These are phyloP conservation scores for Pyronema omphalodes DNA, from an alignment of 495 filamentous ascomycete species.

Conservation along the genomic window DNA sequence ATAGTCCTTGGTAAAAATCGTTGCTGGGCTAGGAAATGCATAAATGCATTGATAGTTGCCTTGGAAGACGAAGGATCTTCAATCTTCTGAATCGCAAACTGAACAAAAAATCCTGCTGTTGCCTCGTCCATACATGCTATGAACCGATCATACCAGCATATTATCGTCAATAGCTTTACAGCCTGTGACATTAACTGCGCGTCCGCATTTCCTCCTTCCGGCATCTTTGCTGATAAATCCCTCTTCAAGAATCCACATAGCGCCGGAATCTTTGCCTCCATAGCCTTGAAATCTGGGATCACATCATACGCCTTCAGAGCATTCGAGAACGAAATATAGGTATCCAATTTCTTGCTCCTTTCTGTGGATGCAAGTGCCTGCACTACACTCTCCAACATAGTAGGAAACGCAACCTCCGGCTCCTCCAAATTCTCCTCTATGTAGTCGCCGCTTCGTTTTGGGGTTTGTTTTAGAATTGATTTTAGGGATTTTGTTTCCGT, in stretches of 20 bases:
- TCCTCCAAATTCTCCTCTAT: slow-evolving; percentile 3
- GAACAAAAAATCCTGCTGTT: slow-evolving; percentile 59
- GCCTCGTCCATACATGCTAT: slow-evolving; percentile 49
- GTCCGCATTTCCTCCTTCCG: slow-evolving; percentile 34
- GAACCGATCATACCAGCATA: slow-evolving; percentile 50
- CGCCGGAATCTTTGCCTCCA: slow-evolving; percentile 54
- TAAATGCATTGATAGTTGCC: slow-evolving; percentile 52
- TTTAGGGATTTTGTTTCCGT: slow-evolving; percentile 51
- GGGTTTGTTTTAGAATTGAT: slow-evolving; percentile 56
- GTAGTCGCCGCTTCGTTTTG: slow-evolving; percentile 2
- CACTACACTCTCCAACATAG: slow-evolving; percentile 68
- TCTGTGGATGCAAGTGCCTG: slow-evolving; percentile 58
- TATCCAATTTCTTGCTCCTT: slow-evolving; percentile 54
- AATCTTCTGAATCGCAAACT: slow-evolving; percentile 54
- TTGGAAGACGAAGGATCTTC: slow-evolving; percentile 49
- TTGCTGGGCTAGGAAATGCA: slow-evolving; percentile 59
- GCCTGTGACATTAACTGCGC: slow-evolving; percentile 53
- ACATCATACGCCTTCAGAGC: slow-evolving; percentile 61
- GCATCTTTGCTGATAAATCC: slow-evolving; percentile 42
- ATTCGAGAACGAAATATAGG: slow-evolving; percentile 62
- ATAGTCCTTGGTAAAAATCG: slow-evolving; percentile 54
- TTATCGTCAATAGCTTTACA: slow-evolving; percentile 50
- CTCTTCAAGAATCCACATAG: slow-evolving; percentile 62
- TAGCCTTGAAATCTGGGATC: slow-evolving; percentile 46
- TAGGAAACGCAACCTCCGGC: slow-evolving; percentile 29